phyloP scores from a whole-genome alignment of 2,329 filamentous ascomycete genomes.

The Monosporascus ibericus region DNA sequence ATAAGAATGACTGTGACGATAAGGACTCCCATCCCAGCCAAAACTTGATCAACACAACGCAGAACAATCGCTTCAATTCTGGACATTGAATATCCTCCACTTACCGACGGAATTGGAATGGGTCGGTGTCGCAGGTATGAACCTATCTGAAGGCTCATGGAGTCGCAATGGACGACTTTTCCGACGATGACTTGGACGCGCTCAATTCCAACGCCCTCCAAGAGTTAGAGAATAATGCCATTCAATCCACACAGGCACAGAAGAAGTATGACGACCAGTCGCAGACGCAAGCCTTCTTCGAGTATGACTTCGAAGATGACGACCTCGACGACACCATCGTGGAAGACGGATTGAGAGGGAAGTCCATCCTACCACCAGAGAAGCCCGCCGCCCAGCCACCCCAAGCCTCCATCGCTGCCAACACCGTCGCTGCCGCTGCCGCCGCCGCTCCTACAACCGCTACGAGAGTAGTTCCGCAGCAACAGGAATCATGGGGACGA shows the following conservation, averaged over 20 bases:
- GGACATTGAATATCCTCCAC: too few relatives aligned
- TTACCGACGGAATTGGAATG: neutral
- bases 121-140: neutral
- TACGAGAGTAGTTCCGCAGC: constrained; percentile 11
- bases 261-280: constrained; percentile 18
- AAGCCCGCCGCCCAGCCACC: constrained; percentile 6
- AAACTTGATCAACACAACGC: too few relatives aligned
- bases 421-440: neutral
- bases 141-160: constrained; percentile 20
- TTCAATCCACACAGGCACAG: constrained; percentile 51
- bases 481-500: constrained; percentile 15
- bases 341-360: constrained; percentile 38
- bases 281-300: constrained; percentile 17
- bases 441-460: neutral
- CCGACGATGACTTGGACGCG: constrained; percentile 57
- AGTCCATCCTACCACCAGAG: constrained; percentile 24
- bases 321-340: constrained; percentile 55
- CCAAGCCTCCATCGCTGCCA: neutral
- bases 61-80: too few relatives aligned
- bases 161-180: constrained; percentile 50
- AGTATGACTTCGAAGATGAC: constrained; percentile 47
- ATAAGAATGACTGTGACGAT: too few relatives aligned
- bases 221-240: constrained; percentile 59
- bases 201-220: constrained; percentile 51
- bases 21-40: too few relatives aligned